Base-by-base conservation (phyloP, 2,329 filamentous ascomycete species). In the Hypoxylon sp. region DNA sequence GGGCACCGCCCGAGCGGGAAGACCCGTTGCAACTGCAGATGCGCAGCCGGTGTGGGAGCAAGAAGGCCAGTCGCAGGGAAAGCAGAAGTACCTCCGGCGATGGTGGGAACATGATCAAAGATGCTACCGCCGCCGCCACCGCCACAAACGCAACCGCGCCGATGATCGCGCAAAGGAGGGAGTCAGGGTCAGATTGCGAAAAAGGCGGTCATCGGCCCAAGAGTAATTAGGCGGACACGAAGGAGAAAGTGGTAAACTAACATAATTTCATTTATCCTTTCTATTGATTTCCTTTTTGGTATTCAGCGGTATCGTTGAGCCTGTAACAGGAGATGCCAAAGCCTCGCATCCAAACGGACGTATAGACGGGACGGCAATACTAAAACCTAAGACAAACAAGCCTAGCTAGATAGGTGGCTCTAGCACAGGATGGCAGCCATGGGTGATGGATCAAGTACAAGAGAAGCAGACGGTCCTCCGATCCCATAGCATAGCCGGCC, bases 1-100 rank as follows among this genome's bases (percentile, higher is more conserved):
- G 56, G 16, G 64, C 71, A 2, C 43, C 54, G 21, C 71, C 66
- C 29, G 61, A 60, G 27, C 67, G 68, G n/a, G 69, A 73, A 45
- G 67, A 70, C 41, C 19, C 32, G 27, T 60, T 43, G 5, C 16
- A 65, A 56, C 58, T 66, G 34, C 56, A 66, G 37, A 63, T 61
- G 64, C 63, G 52, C 48, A 54, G 9, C 52, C 55, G n/a, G 53
- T 58, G 41, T 54, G 62, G 16, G 61, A 67, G 65, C 32, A 60
- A 29, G 65, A 67, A 50, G 58, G 64, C 54, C 54, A 65, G 53
- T 60, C 65, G 32, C 11, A 45, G 25, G 11, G 54, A 21, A 2
- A 47, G 43, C 7, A 14, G 45, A 9, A 29, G 45, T 23, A 27
- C 14, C 19, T 51, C 2, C 12, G 29, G 23, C n/a, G 30, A 23